Evolutionary conservation across 805 yeast genomes (phyloP), one percentile per base, ranked within the genome.

Genomic region (Naumovozyma baii): DNA sequence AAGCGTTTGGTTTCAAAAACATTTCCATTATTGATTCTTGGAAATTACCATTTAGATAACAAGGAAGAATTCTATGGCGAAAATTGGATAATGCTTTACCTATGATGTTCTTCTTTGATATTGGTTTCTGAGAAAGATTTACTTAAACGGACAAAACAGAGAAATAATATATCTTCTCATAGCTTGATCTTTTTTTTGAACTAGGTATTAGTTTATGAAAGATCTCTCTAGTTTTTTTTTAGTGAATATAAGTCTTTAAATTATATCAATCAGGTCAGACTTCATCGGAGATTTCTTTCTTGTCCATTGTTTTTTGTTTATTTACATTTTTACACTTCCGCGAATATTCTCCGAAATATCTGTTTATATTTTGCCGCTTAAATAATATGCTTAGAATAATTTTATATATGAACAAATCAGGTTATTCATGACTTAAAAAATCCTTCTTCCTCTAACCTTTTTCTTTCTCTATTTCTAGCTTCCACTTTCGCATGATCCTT

Each of bases 1-100:
- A 26, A 80, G 66, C 38, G 68, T 54, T 36, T 57, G 94, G 92
- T 17, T 62, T 63, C 13, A 80, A 48, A 47, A 82, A 74, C 25
- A 64, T 59, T 61, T 46, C 56, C 52, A 50, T 42, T 47, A 49
- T 53, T 47, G 48, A 40, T 28, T 39, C 45, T 44, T 54, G 43
- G 57, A 57, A 48, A 47, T 59, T 38, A 12, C 65, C 65, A 32
- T 50, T 46, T 16, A 63, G 31, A 39, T 61, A 61, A 4, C 37
- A 38, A 2, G 66, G 67, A 32, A 61, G 38, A 12, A 62, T 58
- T 2, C 65, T 64, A n/a, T 51, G 54, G 3, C 66, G 64, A 37
- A 62, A 61, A 29, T 42, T 48, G 12, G 44, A 39, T 16, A 54
- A 31, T 4, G 41, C 34, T 26, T 39, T 48, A 16, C 52, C 37